Conservation (phyloP, 2,329 filamentous ascomycete genomes). For the Stachybotrys elegans region DNA sequence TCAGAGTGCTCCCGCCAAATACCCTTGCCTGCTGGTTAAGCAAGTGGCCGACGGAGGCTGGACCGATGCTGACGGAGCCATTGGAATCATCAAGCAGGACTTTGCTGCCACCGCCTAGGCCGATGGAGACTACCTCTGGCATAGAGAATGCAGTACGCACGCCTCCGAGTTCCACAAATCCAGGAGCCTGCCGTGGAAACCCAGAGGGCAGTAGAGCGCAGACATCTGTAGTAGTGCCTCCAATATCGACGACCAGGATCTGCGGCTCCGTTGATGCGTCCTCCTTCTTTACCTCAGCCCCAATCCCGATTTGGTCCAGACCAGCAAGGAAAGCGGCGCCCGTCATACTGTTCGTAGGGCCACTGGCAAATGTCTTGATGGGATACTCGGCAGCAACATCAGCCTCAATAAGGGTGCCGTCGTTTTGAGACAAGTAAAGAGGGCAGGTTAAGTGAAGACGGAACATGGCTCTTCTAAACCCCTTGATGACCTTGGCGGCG, state of each 20-base stretch:
- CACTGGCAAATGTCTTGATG: constrained; percentile 48
- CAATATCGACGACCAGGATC: constrained; percentile 51
- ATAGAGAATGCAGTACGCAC: constrained; percentile 55
- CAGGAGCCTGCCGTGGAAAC: constrained; percentile 54
- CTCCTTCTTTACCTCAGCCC: background rate
- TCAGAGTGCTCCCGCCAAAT: constrained; percentile 49
- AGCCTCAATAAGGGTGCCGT: constrained; percentile 46
- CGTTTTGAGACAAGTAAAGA: constrained; percentile 47
- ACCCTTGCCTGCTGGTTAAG: constrained; percentile 41
- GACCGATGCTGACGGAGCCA: constrained; percentile 40
- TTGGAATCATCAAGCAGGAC: constrained; percentile 19
- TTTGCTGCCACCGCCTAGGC: constrained; percentile 48
- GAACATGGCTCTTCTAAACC: constrained; percentile 41
- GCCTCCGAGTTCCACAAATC: constrained; percentile 52
- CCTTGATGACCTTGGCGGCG: constrained; percentile 38
- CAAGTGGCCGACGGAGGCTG: constrained; percentile 49
- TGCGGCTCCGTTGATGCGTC: constrained; percentile 17
- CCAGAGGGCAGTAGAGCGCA: constrained; percentile 52
- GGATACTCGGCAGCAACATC: constrained; percentile 41
- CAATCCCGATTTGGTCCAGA: constrained; percentile 25
- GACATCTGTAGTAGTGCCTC: constrained; percentile 58
- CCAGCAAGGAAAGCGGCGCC: constrained; percentile 50
- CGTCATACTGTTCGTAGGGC: constrained; percentile 49
- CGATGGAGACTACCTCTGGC: constrained; percentile 51
- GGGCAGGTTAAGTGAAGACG: constrained; percentile 35